These are phyloP conservation scores for Pyricularia sp. DNA, from an alignment of 2,329 filamentous ascomycete species.

Conservation along the genomic window DNA sequence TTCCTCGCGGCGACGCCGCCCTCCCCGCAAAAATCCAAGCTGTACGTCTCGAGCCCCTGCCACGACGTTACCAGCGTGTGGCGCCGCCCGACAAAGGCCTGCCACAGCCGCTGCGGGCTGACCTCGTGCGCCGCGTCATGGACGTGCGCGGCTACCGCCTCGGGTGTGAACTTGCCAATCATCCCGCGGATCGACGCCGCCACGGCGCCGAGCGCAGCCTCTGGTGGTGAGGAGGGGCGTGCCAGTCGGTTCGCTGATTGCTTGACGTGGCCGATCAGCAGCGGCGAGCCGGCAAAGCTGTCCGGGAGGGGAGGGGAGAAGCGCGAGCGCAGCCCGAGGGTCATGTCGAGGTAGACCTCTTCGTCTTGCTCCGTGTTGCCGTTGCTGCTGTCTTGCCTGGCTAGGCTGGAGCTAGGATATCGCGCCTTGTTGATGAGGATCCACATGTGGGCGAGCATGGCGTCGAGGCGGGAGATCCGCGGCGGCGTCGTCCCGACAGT, in stretches of 20 bases:
- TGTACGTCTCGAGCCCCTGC: conserved; percentile 25
- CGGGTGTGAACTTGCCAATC: conserved; percentile 25
- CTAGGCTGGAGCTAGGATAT: background rate
- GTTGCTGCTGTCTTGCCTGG: conserved; percentile 9
- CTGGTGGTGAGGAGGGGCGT: background rate
- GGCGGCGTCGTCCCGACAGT: conserved; percentile 3
- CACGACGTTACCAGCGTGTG: conserved; percentile 35
- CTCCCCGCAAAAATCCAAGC: conserved; percentile 28
- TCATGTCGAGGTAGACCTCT: conserved; percentile 28
- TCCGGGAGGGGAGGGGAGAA: conserved; percentile 28
- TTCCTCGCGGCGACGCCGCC: conserved; percentile 17
- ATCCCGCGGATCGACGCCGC: conserved; percentile 24
- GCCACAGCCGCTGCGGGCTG: conserved; percentile 37
- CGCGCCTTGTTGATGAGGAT: conserved; percentile 31
- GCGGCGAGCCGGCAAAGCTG: conserved; percentile 32
- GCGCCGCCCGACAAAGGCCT: conserved; percentile 29
- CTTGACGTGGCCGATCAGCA: conserved; percentile 27
- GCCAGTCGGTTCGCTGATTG: conserved; percentile 3
- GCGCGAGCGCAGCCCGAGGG: conserved; percentile 28
- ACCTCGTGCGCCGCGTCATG: conserved; percentile 32
- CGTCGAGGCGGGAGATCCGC: conserved; percentile 31
- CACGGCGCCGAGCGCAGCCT: conserved; percentile 10
- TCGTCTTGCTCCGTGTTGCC: conserved; percentile 11
- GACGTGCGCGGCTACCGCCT: conserved; percentile 27
- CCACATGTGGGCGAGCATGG: conserved; percentile 36